Conservation (phyloP, 805 yeast genomes). For the Lipomyces sp. region DNA sequence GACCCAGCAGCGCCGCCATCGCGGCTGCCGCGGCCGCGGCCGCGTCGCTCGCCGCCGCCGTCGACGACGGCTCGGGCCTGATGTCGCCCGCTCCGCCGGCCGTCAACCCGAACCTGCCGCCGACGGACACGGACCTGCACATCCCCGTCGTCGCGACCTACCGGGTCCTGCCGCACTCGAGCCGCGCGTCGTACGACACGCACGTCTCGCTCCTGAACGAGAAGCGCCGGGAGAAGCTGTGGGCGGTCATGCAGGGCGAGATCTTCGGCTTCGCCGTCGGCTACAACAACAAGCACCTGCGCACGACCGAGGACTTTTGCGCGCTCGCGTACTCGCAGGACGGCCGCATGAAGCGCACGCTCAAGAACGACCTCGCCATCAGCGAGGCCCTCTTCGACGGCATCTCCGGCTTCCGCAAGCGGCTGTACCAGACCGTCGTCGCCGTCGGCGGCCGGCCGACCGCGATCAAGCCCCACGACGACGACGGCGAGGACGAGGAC, state of each 20-base stretch:
- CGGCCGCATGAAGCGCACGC: constrained; percentile 28
- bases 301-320: constrained; percentile 26
- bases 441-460: not conserved
- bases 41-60: not conserved
- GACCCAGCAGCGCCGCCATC: too few relatives aligned
- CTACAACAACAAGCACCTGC: constrained; percentile 15
- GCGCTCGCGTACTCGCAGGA: constrained; percentile 26
- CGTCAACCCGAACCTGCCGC: constrained; percentile 10
- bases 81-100: not conserved
- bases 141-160: constrained; percentile 16
- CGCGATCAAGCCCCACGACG: constrained; percentile 2
- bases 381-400: constrained; percentile 25
- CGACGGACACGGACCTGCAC: constrained; percentile 14
- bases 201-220: constrained; percentile 19
- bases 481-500: constrained; percentile 6
- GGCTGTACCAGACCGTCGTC: constrained; percentile 14
- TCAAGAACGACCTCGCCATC: constrained; percentile 27
- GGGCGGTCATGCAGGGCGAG: constrained; percentile 26
- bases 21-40: not conserved
- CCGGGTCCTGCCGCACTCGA: constrained; percentile 15
- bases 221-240: constrained; percentile 23
- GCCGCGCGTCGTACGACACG: constrained; percentile 18
- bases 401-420: constrained; percentile 20
- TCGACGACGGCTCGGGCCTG: not conserved
- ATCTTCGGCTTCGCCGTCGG: constrained; percentile 23